Base-by-base conservation (phyloP, 805 yeast genomes). In the Jamesozyma piceae region DNA sequence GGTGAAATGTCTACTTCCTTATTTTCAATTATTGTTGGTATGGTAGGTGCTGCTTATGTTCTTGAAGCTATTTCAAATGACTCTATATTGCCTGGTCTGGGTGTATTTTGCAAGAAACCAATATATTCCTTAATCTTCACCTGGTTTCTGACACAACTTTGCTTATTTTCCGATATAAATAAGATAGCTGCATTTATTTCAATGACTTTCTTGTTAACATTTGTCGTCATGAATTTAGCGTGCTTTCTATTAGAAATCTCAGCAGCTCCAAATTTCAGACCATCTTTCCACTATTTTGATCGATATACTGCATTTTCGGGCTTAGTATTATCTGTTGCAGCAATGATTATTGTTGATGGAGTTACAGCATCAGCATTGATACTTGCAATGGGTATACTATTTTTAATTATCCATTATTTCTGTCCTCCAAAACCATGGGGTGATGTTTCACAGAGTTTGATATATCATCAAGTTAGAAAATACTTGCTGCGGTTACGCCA, bases 351-450 rank as follows among this genome's bases (percentile, higher is more conserved):
- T 34, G 96, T 94, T 3, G 98, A 92, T 65, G 95, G 95, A 29
- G 55, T 82, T 14, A 84, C 95, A 2, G 97, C 98, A 0, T 70
- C 86, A 2, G 70, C 81, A 27, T 80, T 89, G 21, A 74, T 88
- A 22, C 64, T 80, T 10, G 75, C 81, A 42, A 69, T 88, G 52
- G 60, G 77, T 32, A 66, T 80, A 15, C 64, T 92, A 35, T 83
- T 92, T 51, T 57, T 87, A 36, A 60, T 83, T 42, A 92, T 92
- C 49, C 97, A 92, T 60, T 87, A 88, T 56, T 73, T 78, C 39
- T 83, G 95, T 10, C 96, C 97, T 2, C 97, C 98, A 5, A 88
- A 87, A 58, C 83, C 89, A 28, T 92, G 96, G 89, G 99, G 99
- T 29, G 99, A 92, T 63, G 97, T 92, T 20, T 89, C 97, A 2